A percentile compares a stretch with the other conserved stretches of the same genome.
Conservation (phyloP, 1,139 yeast genomes). For the Candida sp. region DNA sequence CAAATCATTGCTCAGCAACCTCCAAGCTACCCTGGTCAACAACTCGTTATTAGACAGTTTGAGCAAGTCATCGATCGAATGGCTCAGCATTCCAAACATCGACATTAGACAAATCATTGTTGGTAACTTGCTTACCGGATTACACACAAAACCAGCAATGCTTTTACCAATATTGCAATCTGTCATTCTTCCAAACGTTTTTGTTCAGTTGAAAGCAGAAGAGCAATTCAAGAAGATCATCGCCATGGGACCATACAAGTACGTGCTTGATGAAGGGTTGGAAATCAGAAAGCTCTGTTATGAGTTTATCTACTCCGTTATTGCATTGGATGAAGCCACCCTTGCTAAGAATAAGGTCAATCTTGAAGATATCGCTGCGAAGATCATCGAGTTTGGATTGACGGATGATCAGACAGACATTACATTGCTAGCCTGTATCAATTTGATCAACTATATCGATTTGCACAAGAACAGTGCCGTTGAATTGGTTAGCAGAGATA, state of each 20-base stretch:
- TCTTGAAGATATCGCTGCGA: slow-evolving; percentile 26
- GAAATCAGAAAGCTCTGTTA: slow-evolving; percentile 76
- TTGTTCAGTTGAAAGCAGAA: slow-evolving; percentile 59
- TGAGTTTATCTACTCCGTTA: slow-evolving; percentile 67
- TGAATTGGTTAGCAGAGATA: slow-evolving; percentile 16
- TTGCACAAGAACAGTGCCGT: slow-evolving; percentile 21
- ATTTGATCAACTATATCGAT: slow-evolving; percentile 32
- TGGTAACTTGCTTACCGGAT: slow-evolving; percentile 61
- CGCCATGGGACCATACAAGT: slow-evolving; percentile 90
- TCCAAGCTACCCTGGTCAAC: slow-evolving; percentile 15
- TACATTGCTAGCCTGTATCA: slow-evolving; percentile 38
- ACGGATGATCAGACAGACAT: slow-evolving; percentile 45
- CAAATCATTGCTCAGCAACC: slow-evolving; percentile 33
- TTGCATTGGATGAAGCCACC: slow-evolving; percentile 27
- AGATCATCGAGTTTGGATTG: slow-evolving; percentile 38
- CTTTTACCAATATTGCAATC: slow-evolving; percentile 63
- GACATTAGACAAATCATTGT: slow-evolving; percentile 61
- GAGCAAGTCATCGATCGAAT: slow-evolving; percentile 18
- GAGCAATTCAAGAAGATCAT: slow-evolving; percentile 65
- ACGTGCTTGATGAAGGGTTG: slow-evolving; percentile 79
- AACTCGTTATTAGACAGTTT: slow-evolving; percentile 16
- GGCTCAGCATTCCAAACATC: slow-evolving; percentile 29
- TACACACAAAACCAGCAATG: slow-evolving; percentile 65
- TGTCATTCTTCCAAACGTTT: slow-evolving; percentile 67
- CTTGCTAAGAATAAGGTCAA: slow-evolving; percentile 23